A percentile compares a stretch with the other conserved stretches of the same genome.
phyloP scores from a whole-genome alignment of 441 rosid species.

The Biscutella laevigata region DNA sequence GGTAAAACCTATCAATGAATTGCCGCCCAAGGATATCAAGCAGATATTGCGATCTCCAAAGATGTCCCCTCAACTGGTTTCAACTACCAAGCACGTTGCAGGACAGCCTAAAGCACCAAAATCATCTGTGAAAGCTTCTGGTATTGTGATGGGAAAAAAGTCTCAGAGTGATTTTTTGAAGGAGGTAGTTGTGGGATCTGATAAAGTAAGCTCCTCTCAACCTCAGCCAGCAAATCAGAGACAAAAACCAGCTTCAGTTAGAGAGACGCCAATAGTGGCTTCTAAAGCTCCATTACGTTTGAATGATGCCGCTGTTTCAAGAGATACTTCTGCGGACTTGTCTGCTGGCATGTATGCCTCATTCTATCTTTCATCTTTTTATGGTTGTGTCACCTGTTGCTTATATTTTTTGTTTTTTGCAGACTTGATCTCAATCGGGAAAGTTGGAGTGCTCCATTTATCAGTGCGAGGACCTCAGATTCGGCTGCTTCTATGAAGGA shows the following conservation, averaged over 20 bases:
- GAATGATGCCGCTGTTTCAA: constrained; percentile 29
- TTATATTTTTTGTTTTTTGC: neutral
- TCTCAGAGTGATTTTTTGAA: constrained; percentile 40
- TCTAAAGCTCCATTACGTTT: constrained; percentile 39
- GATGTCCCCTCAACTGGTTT: constrained; percentile 41
- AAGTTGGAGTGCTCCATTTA: constrained; percentile 34
- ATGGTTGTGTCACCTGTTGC: constrained; percentile 7
- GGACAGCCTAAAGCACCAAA: constrained; percentile 32
- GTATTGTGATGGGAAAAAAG: constrained; percentile 40
- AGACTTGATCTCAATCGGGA: constrained; percentile 44
- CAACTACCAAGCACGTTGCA: constrained; percentile 29
- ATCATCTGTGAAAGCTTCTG: constrained; percentile 33
- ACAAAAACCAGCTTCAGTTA: constrained; percentile 38
- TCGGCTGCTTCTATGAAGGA: constrained; percentile 71
- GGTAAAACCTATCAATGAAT: constrained; percentile 38
- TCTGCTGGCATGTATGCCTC: constrained; percentile 41
- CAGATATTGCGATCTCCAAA: constrained; percentile 37
- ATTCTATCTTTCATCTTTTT: constrained; percentile 6
- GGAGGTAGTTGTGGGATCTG: constrained; percentile 31
- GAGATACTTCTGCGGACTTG: constrained; percentile 38
- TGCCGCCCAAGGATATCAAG: constrained; percentile 39
- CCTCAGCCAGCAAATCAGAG: constrained; percentile 43
- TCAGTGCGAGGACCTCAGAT: constrained; percentile 52
- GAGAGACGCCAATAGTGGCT: constrained; percentile 47
- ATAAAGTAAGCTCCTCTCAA: constrained; percentile 35